Percentiles rank a stretch among this genome's conserved stretches.
Conservation (phyloP, 257 asterid genomes). For the Henckelia pumila region DNA sequence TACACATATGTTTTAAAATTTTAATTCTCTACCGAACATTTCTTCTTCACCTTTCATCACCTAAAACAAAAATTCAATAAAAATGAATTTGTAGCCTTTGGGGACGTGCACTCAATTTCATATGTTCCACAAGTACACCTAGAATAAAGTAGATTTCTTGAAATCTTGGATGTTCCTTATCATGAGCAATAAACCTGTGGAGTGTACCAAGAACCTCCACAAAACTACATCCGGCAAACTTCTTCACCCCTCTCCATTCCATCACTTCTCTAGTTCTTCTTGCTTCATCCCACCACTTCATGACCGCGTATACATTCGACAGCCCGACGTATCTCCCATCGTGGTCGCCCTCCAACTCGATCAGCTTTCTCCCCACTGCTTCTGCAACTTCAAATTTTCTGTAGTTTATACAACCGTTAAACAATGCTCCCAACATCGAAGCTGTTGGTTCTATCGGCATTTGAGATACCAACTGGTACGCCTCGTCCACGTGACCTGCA, state of each 20-base stretch:
- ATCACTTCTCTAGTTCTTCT: conserved; percentile 54
- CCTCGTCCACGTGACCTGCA: conserved; percentile 56
- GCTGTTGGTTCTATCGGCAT: conserved; percentile 59
- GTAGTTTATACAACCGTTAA: conserved; percentile 44
- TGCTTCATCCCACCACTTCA: conserved; percentile 62
- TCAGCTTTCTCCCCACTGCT: conserved; percentile 55
- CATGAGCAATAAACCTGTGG: conserved; percentile 66
- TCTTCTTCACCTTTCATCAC: not conserved
- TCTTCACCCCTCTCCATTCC: conserved; percentile 70
- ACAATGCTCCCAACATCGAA: conserved; percentile 33
- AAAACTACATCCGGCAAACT: conserved; percentile 33
- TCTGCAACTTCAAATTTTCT: conserved; percentile 58
- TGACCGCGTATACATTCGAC: conserved; percentile 60
- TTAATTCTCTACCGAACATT: no score
- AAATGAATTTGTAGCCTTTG: conserved; percentile 26
- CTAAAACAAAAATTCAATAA: not conserved
- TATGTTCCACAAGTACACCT: conserved; percentile 36
- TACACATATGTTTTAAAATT: no score
- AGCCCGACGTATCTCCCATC: conserved; percentile 80
- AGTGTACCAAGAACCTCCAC: conserved; percentile 59
- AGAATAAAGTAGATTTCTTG: conserved; percentile 38
- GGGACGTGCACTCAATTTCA: conserved; percentile 38
- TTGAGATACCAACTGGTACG: conserved; percentile 36
- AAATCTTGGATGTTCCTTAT: conserved; percentile 47
- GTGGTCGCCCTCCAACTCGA: conserved; percentile 59